Evolutionary conservation across 176 grass and related monocot species (phyloP).

Genomic region (Ampelocalamus luodianensis): DNA sequence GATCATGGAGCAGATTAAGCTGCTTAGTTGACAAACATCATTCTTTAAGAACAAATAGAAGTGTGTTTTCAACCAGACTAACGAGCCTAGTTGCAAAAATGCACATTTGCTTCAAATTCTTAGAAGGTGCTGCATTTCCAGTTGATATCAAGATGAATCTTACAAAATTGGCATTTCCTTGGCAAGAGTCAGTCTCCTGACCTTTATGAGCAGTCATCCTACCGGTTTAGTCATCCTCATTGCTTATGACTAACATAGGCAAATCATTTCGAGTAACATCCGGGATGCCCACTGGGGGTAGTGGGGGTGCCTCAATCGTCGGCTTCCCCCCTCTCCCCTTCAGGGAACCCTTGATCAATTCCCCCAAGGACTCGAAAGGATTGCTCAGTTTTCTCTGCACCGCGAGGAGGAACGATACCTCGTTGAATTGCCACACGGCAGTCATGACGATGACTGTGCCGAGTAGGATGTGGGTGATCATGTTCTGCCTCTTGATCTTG

Average conservation of each 20-base stretch:
- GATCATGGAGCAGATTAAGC: neutral
- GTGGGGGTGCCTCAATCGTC: slow-evolving; percentile 36
- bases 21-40: neutral
- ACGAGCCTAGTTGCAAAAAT: neutral
- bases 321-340: slow-evolving; percentile 23
- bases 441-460: slow-evolving; percentile 50
- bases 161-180: neutral
- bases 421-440: slow-evolving; percentile 55
- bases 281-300: slow-evolving; percentile 31
- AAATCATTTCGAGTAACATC: slow-evolving; percentile 39
- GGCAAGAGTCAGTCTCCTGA: neutral
- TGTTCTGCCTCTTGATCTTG: slow-evolving; percentile 65
- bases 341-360: slow-evolving; percentile 38
- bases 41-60: neutral
- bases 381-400: slow-evolving; percentile 44
- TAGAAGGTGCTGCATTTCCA: neutral
- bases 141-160: neutral
- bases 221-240: neutral
- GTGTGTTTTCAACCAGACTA: neutral
- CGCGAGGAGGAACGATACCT: slow-evolving; percentile 56
- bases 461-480: slow-evolving; percentile 58
- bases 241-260: slow-evolving; percentile 23
- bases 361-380: slow-evolving; percentile 53
- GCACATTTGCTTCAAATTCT: neutral
- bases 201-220: neutral